Evolutionary conservation across 2,329 filamentous ascomycete genomes (phyloP).

Genomic region (Sclerotinia nivalis): DNA sequence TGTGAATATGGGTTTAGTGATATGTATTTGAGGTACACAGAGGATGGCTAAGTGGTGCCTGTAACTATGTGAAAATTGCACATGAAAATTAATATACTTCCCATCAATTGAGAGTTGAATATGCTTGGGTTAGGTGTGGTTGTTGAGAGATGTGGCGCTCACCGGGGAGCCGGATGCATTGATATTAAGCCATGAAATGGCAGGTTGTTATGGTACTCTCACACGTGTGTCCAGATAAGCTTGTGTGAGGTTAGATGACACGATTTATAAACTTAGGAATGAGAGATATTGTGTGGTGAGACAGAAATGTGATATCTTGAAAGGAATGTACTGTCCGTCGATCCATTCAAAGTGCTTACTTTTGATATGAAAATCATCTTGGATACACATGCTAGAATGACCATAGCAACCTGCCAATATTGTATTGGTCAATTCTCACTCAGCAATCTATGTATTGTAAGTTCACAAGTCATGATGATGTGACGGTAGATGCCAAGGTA

Average conservation of each 20-base stretch:
- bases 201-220: not conserved
- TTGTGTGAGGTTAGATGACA: not conserved
- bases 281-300: not conserved
- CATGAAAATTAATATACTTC: not conserved
- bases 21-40: not conserved
- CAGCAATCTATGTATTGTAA: not conserved
- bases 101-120: not conserved
- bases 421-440: slow-evolving; percentile 3
- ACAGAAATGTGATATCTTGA: slow-evolving; percentile 7
- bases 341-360: not conserved
- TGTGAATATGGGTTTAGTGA: not conserved
- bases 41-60: not conserved
- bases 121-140: not conserved
- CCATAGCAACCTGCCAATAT: not conserved
- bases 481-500: slow-evolving; percentile 1
- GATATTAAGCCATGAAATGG: not conserved
- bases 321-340: not conserved
- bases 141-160: not conserved
- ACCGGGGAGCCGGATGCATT: not conserved
- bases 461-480: not conserved
- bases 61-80: not conserved
- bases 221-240: slow-evolving; percentile 10
- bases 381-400: not conserved
- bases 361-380: slow-evolving; percentile 9
- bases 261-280: not conserved